Base-by-base conservation (phyloP, 331 rosid species). In the Quercus tomentella region DNA sequence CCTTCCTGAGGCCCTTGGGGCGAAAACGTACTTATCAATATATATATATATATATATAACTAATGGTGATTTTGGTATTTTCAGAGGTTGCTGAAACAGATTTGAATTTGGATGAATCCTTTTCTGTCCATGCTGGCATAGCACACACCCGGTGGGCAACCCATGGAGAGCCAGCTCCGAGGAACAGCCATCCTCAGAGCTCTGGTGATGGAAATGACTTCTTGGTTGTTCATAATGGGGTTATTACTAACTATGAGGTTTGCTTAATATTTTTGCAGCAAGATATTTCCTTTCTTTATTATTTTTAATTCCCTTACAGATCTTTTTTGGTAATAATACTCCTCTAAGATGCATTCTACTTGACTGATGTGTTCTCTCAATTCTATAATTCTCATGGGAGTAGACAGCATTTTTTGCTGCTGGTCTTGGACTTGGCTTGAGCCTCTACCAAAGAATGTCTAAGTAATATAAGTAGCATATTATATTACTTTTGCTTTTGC, bases 131-230 rank as follows among this genome's bases (percentile, higher is more conserved):
- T 26, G 92, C 98, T 33, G 99, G 97, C 73, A 93, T 96, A 51
- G 99, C 99, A 2, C 99, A 96, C 75, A 96, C 99, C 56, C 94
- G 98, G 6, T 96, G 99, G 99, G 99, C 99, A 2, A 96, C 99
- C 77, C 98, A 96, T 52, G 99, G 98, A 49, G 99, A 93, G 76
- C 99, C 99, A 77, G 92, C 99, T 76, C 89, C 90, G 0, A 84
- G 98, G 82, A 96, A 96, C 63, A 93, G 98, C 82, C 99, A 96
- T 85, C 99, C 99, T 20, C 99, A 96, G 83, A 85, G 84, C 31
- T 96, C 99, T 26, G 95, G 87, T 75, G 72, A 89, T 71, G 93
- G 81, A 65, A 89, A 96, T 72, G 99, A 96, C 2, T 96, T 96
- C 76, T 73, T 96, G 88, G 98, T 93, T 65, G 99, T 93, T 84